Base-by-base conservation (phyloP, 768 basidiomycete genomes). In the Leccinum sublutescens region DNA sequence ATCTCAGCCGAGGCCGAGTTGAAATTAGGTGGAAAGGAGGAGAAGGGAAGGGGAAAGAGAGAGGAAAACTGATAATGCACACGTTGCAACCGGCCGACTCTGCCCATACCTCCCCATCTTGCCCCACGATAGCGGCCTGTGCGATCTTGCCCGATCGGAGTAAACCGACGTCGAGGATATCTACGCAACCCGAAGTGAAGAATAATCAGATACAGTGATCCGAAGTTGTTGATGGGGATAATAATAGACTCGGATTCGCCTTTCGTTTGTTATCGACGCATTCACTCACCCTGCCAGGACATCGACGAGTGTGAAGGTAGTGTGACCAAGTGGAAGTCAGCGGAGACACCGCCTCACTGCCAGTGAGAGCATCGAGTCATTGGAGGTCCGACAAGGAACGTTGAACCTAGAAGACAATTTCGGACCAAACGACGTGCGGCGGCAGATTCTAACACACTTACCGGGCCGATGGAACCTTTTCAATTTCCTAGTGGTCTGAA, bases 141-240 rank as follows among this genome's bases (percentile, higher is more conserved):
- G 77, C n/a, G 69, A 96, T 77, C 75, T 85, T 91, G 64, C 84
- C 85, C 61, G 77, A 86, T 36, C 84, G 89, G 66, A 95, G 73
- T 57, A 95, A 85, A 73, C 91, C 85, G 68, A 77, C 78, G 72
- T 95, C 90, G 74, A 94, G 89, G 77, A 93, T 92, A 61, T 81
- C 93, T 95, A 68, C 19, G 23, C 3, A 38, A 11, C 17, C 48
- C 14, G n/a, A 38, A 51, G 43, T 29, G 25, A 15, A 33, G n/a
- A 34, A 25, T 6, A 1, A 53, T 55, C 51, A 50, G 61, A 60
- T 6, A 31, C 34, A 14, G 40, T 40, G 40, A 40, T n/a, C n/a
- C 40, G 40, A n/a, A n/a, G 8, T 40, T n/a, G 3, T n/a, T 40
- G 40, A 29, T 23, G 47, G 47, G 21, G 47, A 15, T 9, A 38